Conservation (phyloP, 805 yeast species). For the Lachancea thermotolerans region DNA sequence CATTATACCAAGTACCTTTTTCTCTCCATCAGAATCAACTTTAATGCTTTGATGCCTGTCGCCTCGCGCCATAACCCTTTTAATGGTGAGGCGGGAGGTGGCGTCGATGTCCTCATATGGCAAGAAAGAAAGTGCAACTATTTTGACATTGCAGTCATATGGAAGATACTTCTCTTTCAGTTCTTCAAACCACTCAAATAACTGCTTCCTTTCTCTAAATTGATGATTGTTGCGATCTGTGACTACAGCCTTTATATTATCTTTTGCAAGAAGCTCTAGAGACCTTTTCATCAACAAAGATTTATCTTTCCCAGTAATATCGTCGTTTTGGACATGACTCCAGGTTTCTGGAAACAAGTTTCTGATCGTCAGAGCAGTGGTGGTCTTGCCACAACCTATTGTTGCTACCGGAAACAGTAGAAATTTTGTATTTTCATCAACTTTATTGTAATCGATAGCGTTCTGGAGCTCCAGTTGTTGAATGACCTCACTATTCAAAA, state of each 20-base stretch:
- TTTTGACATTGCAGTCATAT: conserved; percentile 41
- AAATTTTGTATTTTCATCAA: conserved; percentile 41
- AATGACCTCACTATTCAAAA: conserved; percentile 40
- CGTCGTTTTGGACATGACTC: conserved; percentile 80
- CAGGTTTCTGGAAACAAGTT: conserved; percentile 49
- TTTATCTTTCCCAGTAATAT: conserved; percentile 45
- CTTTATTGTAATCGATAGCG: conserved; percentile 30
- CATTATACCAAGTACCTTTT: conserved; percentile 56
- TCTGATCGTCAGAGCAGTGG: conserved; percentile 56
- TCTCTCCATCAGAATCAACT: conserved; percentile 39
- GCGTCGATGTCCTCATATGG: conserved; percentile 32
- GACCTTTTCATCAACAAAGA: conserved; percentile 43
- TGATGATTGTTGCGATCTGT: conserved; percentile 83
- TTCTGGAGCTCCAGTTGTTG: conserved; percentile 36
- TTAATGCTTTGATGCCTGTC: conserved; percentile 85
- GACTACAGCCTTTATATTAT: conserved; percentile 44
- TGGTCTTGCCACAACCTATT: conserved; percentile 92
- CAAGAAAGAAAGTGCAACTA: conserved; percentile 65
- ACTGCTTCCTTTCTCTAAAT: conserved; percentile 57
- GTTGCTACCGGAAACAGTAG: conserved; percentile 80
- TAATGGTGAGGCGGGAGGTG: conserved; percentile 39
- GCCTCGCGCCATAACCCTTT: conserved; percentile 63
- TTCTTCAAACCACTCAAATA: conserved; percentile 46
- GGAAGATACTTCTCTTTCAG: conserved; percentile 40
- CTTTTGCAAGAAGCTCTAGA: conserved; percentile 34